Percentiles rank a stretch among this genome's conserved stretches.
These are phyloP conservation scores for Inga leiocalycina DNA, from an alignment of 306 rosid genomes.

Conservation along the genomic window DNA sequence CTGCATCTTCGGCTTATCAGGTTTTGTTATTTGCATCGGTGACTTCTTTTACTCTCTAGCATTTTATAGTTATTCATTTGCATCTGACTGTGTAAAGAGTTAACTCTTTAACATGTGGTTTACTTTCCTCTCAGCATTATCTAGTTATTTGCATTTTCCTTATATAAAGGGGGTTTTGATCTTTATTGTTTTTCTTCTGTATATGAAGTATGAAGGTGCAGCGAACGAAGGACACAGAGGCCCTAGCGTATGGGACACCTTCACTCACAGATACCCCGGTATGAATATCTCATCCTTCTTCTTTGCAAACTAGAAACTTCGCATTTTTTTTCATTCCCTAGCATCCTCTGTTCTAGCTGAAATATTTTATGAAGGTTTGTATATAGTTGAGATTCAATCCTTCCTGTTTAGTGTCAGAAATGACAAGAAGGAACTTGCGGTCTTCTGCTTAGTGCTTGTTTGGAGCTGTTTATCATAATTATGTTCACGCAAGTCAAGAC, in stretches of 20 bases:
- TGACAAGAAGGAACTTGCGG: neutral
- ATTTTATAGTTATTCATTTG: neutral
- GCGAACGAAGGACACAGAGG: slow-evolving; percentile 58
- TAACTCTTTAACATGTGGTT: neutral
- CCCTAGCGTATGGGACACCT: slow-evolving; percentile 75
- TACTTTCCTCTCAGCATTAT: neutral
- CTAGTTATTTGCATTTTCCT: neutral
- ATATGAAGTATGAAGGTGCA: slow-evolving; percentile 57
- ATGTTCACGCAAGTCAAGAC: too few species aligned
- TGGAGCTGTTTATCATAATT: too few species aligned
- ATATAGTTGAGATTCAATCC: neutral
- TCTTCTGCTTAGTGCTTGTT: neutral
- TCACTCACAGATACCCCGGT: slow-evolving; percentile 64
- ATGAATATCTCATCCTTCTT: neutral
- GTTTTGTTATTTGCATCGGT: slow-evolving; percentile 26
- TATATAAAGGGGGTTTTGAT: neutral
- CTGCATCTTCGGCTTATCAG: slow-evolving; percentile 69
- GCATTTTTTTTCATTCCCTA: neutral
- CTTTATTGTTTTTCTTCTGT: neutral
- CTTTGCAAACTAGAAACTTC: neutral
- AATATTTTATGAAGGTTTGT: neutral
- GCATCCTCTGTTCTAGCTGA: neutral
- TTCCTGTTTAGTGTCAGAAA: neutral
- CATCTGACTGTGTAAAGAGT: slow-evolving; percentile 1
- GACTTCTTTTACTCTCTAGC: neutral